Percentiles rank a stretch among this genome's conserved stretches.
Evolutionary conservation across 2,329 filamentous ascomycete species (phyloP).

Genomic region (Hymenoscyphus occultus): DNA sequence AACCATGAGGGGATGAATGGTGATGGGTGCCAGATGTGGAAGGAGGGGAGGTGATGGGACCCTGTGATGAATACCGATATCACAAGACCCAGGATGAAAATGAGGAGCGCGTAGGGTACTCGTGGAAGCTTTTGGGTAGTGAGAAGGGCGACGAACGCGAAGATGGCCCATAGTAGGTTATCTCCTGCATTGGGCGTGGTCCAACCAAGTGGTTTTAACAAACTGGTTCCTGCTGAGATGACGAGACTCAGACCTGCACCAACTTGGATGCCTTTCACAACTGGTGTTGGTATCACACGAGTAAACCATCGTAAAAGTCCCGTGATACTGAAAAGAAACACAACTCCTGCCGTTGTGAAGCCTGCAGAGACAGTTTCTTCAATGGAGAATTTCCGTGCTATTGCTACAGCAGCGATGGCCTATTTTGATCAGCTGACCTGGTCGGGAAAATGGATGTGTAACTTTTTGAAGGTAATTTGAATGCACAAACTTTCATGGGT

Average conservation of each 20-base stretch:
- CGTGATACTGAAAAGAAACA: constrained; percentile 74
- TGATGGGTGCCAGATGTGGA: constrained; percentile 60
- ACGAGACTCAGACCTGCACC: constrained; percentile 84
- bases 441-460: constrained; percentile 39
- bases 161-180: constrained; percentile 74
- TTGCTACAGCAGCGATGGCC: constrained; percentile 89
- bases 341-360: constrained; percentile 69
- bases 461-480: neutral
- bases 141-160: constrained; percentile 69
- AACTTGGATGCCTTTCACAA: constrained; percentile 93
- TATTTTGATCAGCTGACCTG: constrained; percentile 28
- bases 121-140: constrained; percentile 60
- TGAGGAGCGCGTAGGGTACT: constrained; percentile 74
- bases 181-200: constrained; percentile 63
- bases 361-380: constrained; percentile 79
- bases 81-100: constrained; percentile 67
- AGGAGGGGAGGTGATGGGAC: constrained; percentile 44
- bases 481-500: constrained; percentile 62
- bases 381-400: constrained; percentile 63
- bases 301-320: constrained; percentile 75
- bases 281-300: constrained; percentile 67
- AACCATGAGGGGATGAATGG: constrained; percentile 43
- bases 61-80: constrained; percentile 54
- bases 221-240: constrained; percentile 68
- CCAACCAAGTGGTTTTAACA: constrained; percentile 71